These are phyloP conservation scores for Laetiporus sulphureus DNA, from an alignment of 1,284 basidiomycete genomes.

Conservation along the genomic window DNA sequence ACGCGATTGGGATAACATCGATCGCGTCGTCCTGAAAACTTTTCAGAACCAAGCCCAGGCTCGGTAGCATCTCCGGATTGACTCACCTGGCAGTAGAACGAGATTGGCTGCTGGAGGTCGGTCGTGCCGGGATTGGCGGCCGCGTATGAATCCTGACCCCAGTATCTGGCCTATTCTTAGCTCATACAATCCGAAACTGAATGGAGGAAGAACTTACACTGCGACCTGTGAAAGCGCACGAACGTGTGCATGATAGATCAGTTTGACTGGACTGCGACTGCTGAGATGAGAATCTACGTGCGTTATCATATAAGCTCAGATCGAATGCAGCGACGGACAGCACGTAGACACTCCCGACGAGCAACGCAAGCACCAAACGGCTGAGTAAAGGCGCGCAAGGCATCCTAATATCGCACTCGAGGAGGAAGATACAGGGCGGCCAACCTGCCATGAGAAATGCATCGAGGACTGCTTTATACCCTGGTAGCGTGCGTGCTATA, in stretches of 20 bases:
- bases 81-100: slow-evolving; percentile 50
- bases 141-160: slow-evolving; percentile 66
- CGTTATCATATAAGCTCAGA: slow-evolving; percentile 55
- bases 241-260: neutral
- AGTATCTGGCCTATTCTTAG: slow-evolving; percentile 36
- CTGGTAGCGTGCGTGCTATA: neutral
- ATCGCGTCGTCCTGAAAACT: slow-evolving; percentile 45
- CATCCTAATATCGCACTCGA: slow-evolving; percentile 8
- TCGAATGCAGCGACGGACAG: slow-evolving; percentile 31
- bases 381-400: slow-evolving; percentile 2
- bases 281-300: slow-evolving; percentile 20
- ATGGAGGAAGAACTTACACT: slow-evolving; percentile 35
- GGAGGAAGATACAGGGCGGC: too few species aligned
- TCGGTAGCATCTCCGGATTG: neutral
- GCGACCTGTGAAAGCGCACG: slow-evolving; percentile 33
- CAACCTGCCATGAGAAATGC: too few species aligned
- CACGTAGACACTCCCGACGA: slow-evolving; percentile 10
- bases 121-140: slow-evolving; percentile 42
- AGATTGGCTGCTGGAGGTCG: slow-evolving; percentile 49
- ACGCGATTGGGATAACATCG: slow-evolving; percentile 57
- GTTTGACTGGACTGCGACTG: neutral
- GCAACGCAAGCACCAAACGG: neutral
- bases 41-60: neutral
- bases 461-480: too few species aligned
- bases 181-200: slow-evolving; percentile 5